Evolutionary conservation across 2,329 filamentous ascomycete species (phyloP), one percentile per base, ranked within the genome.

Genomic region (Talaromyces sp.): DNA sequence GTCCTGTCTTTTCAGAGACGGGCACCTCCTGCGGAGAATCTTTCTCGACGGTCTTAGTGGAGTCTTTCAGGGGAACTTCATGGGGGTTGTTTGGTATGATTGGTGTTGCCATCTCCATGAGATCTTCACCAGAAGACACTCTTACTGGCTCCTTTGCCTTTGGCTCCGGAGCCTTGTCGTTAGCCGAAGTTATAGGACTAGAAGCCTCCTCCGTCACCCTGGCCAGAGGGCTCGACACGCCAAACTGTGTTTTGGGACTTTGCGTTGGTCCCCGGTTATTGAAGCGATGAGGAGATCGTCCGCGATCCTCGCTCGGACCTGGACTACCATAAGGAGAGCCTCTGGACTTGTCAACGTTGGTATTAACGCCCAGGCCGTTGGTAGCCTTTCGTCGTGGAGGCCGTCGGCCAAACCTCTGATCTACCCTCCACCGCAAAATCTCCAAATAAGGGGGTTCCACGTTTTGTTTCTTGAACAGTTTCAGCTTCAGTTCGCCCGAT

Each of bases 371-470:
- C 69, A 85, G 73, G 62, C 81, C 76, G 65, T 79, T 75, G 68
- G 75, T 77, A 34, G 71, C 72, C 66, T 81, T 81, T 69, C 78
- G 80, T 66, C 79, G 83, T 56, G 81, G 81, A 10, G 44, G 75
- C 67, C 81, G 82, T 60, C 86, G 81, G 55, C 94, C 94, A 74
- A 95, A 90, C 79, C 96, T 98, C 75, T 98, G 94, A 74, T 99
- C 95, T 78, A 90, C 88, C 73, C 95, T 88, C 92, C 95, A 98
- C 68, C 95, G 86, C 69, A 99, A 81, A 71, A 99, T 96, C 73
- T 96, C 94, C 72, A 99, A 88, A 76, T 98, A 99, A 30, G 89
- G 84, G 23, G 95, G 95, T 77, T 98, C 94, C 60, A 97, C 91
- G 60, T 91, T 91, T 67, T 89, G 86, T 58, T 88, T 85, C 82